Percentiles rank a stretch among this genome's conserved stretches.
These are phyloP conservation scores for Helminthosporium solani DNA, from an alignment of 2,329 filamentous ascomycete genomes.

Conservation along the genomic window DNA sequence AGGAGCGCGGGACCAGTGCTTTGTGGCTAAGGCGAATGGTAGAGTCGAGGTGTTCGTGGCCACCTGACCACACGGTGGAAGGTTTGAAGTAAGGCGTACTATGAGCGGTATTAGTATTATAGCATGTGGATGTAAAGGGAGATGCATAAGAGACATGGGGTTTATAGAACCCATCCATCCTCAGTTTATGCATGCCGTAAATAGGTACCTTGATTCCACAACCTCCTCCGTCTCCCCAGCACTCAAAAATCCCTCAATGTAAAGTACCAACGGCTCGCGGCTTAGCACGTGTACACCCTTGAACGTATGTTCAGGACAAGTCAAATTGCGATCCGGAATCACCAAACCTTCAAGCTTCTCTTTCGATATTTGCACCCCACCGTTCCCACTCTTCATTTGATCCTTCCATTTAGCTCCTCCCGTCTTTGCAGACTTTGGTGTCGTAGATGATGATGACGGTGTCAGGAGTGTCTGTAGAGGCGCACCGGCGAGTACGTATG, in stretches of 20 bases:
- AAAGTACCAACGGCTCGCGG: constrained; percentile 57
- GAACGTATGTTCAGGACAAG: constrained; percentile 43
- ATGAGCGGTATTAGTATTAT: not conserved
- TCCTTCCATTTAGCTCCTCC: not conserved
- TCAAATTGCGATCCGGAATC: constrained; percentile 42
- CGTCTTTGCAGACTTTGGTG: constrained; percentile 10
- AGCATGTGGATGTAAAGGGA: not conserved
- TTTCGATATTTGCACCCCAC: constrained; percentile 1
- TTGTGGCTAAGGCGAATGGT: constrained; percentile 56
- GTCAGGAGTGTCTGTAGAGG: constrained; percentile 28
- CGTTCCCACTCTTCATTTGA: not conserved
- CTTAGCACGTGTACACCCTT: constrained; percentile 52
- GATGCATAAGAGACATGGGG: too few species aligned
- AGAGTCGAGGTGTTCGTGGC: constrained; percentile 50
- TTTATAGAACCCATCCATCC: too few species aligned
- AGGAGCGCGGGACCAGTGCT: constrained; percentile 40
- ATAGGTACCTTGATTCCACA: constrained; percentile 53
- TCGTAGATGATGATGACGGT: constrained; percentile 12
- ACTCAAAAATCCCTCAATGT: constrained; percentile 58
- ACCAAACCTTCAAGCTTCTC: constrained; percentile 42
- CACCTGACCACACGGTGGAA: constrained; percentile 56
- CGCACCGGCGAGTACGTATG: constrained; percentile 40
- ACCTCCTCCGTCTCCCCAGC: constrained; percentile 52
- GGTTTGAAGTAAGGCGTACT: constrained; percentile 53
- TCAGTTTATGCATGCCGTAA: not conserved